Percentiles rank a stretch among this genome's conserved stretches.
phyloP scores from a whole-genome alignment of 1,284 basidiomycete species.

The Microbotryomycetes sp. region DNA sequence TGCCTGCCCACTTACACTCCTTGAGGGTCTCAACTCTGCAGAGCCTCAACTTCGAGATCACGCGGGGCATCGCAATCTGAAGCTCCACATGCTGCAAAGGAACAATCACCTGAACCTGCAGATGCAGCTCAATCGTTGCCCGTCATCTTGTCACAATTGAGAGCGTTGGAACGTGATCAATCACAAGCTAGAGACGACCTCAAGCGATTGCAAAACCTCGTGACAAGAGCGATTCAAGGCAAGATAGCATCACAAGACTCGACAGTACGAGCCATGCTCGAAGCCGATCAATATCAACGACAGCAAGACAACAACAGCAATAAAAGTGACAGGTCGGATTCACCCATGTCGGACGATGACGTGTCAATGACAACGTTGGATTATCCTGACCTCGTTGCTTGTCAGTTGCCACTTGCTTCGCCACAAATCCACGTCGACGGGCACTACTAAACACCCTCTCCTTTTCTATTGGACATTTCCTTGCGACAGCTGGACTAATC shows the following conservation, averaged over 20 bases:
- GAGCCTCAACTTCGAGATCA: no score
- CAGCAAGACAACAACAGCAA: neutral
- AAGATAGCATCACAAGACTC: neutral
- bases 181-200: neutral
- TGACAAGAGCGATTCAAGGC: no score
- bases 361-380: no score
- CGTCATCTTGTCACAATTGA: neutral
- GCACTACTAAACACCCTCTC: no score
- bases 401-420: no score
- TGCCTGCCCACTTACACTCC: no score
- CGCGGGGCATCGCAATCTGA: no score
- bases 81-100: no score
- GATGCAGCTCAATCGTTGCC: neutral
- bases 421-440: no score
- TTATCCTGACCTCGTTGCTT: no score
- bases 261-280: neutral
- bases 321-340: neutral
- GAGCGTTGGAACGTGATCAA: neutral
- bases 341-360: neutral
- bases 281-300: neutral
- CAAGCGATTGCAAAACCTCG: neutral
- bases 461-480: no score
- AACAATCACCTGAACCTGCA: neutral
- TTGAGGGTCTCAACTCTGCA: no score
- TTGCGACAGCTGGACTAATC: neutral